A percentile compares a stretch with the other conserved stretches of the same genome.
Evolutionary conservation across 495 filamentous ascomycete species (phyloP).

Genomic region (Trypethelium eluteriae): DNA sequence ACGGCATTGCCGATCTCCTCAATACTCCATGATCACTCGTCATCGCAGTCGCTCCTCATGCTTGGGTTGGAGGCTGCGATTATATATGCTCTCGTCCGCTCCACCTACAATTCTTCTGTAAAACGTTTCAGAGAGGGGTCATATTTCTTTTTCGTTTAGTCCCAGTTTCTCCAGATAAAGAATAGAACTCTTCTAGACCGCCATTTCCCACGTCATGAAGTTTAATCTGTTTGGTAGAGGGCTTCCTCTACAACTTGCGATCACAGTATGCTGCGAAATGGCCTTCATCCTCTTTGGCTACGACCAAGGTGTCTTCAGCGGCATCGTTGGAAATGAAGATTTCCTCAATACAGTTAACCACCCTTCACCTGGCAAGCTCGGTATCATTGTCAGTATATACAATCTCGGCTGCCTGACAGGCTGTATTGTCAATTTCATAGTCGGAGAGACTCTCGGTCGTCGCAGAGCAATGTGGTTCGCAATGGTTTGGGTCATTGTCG

Average conservation of each 20-base stretch:
- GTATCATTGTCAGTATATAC: conserved; percentile 35
- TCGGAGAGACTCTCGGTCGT: conserved; percentile 30
- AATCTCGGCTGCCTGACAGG: conserved; percentile 33
- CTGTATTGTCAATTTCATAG: conserved; percentile 29
- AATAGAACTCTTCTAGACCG: neutral
- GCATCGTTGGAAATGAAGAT: conserved; percentile 42
- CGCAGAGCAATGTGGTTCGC: conserved; percentile 32
- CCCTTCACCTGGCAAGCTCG: conserved; percentile 22
- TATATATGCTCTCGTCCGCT: too few relatives aligned
- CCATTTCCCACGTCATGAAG: neutral
- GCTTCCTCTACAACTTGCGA: conserved; percentile 27
- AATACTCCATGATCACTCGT: too few relatives aligned
- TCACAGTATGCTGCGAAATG: conserved; percentile 31
- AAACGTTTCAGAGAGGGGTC: too few relatives aligned
- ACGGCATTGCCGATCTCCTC: too few relatives aligned
- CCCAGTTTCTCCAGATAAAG: neutral
- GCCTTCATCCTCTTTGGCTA: conserved; percentile 41
- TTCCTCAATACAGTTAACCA: conserved; percentile 39
- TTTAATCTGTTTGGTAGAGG: conserved; percentile 23
- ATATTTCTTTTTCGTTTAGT: neutral
- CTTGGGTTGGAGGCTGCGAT: neutral
- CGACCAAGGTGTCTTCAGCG: conserved; percentile 49
- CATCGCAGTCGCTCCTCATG: neutral
- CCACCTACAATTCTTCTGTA: too few relatives aligned
- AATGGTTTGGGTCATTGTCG: conserved; percentile 31